Percentiles rank a stretch among this genome's conserved stretches.
phyloP scores from a whole-genome alignment of 805 yeast species.

The Cyberlindnera subsufficiens region DNA sequence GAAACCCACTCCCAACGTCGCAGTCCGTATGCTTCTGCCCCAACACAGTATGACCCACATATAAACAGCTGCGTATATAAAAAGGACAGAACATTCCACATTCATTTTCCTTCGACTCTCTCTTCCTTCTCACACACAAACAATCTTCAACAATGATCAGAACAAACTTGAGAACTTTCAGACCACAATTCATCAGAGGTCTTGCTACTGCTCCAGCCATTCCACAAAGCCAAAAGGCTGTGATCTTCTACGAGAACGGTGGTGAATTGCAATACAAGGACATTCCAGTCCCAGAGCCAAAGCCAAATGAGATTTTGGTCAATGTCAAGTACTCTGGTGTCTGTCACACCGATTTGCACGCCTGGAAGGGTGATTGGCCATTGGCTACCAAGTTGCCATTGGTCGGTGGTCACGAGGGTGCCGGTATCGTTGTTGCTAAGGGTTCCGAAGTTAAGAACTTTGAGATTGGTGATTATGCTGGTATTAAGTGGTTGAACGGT shows the following conservation, averaged over 20 bases:
- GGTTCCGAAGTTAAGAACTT: constrained; percentile 58
- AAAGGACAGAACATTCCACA: not conserved
- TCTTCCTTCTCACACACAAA: not conserved
- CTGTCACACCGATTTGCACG: constrained; percentile 71
- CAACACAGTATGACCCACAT: no score
- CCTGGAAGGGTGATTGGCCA: constrained; percentile 38
- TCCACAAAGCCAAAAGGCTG: constrained; percentile 47
- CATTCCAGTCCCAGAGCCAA: constrained; percentile 55
- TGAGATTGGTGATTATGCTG: constrained; percentile 62
- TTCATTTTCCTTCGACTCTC: not conserved
- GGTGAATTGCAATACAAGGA: constrained; percentile 45
- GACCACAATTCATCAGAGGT: constrained; percentile 21
- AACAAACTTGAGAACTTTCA: constrained; percentile 17
- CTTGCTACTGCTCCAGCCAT: constrained; percentile 28
- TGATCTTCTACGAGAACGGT: constrained; percentile 46
- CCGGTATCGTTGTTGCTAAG: constrained; percentile 62
- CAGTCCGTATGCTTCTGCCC: no score
- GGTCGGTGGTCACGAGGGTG: constrained; percentile 75
- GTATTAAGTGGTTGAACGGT: constrained; percentile 68
- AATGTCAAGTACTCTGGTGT: constrained; percentile 71
- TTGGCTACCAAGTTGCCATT: constrained; percentile 53
- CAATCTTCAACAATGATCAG: constrained; percentile 16
- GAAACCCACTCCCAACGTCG: no score
- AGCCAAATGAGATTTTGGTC: constrained; percentile 56
- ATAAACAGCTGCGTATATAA: not conserved